A percentile compares a stretch with the other conserved stretches of the same genome.
Conservation (phyloP, 2,329 filamentous ascomycete species). For the Cytospora schulzeri region DNA sequence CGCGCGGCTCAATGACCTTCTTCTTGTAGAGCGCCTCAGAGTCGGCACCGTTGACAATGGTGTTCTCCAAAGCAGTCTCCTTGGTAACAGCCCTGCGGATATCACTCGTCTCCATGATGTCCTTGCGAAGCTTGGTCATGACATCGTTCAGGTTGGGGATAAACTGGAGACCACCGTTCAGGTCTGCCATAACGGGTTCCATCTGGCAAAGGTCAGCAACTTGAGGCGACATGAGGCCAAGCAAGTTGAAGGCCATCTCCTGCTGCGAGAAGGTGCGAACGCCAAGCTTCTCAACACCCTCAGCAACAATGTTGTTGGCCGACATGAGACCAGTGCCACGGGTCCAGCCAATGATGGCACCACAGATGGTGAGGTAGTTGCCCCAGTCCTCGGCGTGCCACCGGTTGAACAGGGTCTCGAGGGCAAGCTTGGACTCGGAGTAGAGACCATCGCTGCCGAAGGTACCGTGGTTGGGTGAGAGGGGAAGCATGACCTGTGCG, state of each 20-base stretch:
- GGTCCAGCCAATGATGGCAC: slow-evolving; percentile 98
- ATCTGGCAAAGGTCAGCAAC: slow-evolving; percentile 95
- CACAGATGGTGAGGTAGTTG: slow-evolving; percentile 96
- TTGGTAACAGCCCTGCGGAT: slow-evolving; percentile 91
- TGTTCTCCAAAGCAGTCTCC: slow-evolving; percentile 95
- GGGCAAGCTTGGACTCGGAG: slow-evolving; percentile 94
- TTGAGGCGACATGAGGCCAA: slow-evolving; percentile 91
- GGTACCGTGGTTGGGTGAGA: slow-evolving; percentile 97
- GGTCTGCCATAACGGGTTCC: slow-evolving; percentile 93
- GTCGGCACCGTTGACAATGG: slow-evolving; percentile 91
- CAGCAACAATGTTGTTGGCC: slow-evolving; percentile 95
- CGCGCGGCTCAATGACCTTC: slow-evolving; percentile 87
- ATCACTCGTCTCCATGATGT: slow-evolving; percentile 93
- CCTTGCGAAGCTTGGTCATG: slow-evolving; percentile 91
- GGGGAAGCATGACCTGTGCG: slow-evolving; percentile 91
- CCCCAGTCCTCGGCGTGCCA: slow-evolving; percentile 98
- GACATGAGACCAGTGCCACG: slow-evolving; percentile 98
- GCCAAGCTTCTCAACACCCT: slow-evolving; percentile 94
- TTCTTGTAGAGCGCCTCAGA: slow-evolving; percentile 94
- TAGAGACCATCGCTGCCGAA: slow-evolving; percentile 98
- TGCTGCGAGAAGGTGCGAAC: slow-evolving; percentile 98
- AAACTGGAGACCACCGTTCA: slow-evolving; percentile 97
- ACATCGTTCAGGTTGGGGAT: slow-evolving; percentile 92
- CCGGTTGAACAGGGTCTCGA: slow-evolving; percentile 97
- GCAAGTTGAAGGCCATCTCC: slow-evolving; percentile 98